These are phyloP conservation scores for Meripilus lineatus DNA, from an alignment of 1,284 basidiomycete genomes.

Conservation along the genomic window DNA sequence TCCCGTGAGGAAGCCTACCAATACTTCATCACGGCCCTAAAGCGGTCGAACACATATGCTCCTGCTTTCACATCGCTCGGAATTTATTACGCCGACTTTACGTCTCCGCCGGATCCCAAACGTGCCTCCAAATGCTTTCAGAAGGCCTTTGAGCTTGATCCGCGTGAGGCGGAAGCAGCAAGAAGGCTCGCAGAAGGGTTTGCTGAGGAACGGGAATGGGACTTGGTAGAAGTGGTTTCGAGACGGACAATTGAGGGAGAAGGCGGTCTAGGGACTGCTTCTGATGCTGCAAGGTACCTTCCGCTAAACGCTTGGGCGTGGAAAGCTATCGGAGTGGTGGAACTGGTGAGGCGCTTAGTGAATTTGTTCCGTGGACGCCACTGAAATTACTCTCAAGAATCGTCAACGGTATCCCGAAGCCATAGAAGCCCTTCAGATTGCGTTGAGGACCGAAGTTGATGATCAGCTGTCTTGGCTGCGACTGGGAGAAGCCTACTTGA, in stretches of 20 bases:
- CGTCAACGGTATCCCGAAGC: constrained; percentile 74
- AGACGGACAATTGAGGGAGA: constrained; percentile 91
- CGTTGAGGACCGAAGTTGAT: constrained; percentile 75
- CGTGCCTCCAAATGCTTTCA: constrained; percentile 97
- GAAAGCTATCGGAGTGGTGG: constrained; percentile 94
- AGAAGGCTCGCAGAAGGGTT: constrained; percentile 83
- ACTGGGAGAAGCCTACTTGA: constrained; percentile 89
- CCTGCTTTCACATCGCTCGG: constrained; percentile 94
- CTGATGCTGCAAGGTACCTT: constrained; percentile 50
- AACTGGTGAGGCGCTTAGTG: constrained; percentile 60
- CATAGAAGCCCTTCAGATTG: constrained; percentile 85
- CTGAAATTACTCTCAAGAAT: constrained; percentile 42
- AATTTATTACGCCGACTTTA: constrained; percentile 77
- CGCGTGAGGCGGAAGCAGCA: constrained; percentile 85
- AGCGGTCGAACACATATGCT: constrained; percentile 74
- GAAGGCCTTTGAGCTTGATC: constrained; percentile 96
- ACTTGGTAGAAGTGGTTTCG: constrained; percentile 91
- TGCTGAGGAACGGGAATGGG: constrained; percentile 93
- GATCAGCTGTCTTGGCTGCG: constrained; percentile 85
- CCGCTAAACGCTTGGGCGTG: constrained; percentile 95
- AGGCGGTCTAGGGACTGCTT: constrained; percentile 68
- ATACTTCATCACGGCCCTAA: constrained; percentile 81
- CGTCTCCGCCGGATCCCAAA: constrained; percentile 72
- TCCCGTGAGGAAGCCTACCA: constrained; percentile 66
- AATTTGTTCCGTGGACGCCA: background rate